Evolutionary conservation across 176 grass and related monocot genomes (phyloP), one percentile per base, ranked within the genome.

Genomic region (Oropetium thomaeum): DNA sequence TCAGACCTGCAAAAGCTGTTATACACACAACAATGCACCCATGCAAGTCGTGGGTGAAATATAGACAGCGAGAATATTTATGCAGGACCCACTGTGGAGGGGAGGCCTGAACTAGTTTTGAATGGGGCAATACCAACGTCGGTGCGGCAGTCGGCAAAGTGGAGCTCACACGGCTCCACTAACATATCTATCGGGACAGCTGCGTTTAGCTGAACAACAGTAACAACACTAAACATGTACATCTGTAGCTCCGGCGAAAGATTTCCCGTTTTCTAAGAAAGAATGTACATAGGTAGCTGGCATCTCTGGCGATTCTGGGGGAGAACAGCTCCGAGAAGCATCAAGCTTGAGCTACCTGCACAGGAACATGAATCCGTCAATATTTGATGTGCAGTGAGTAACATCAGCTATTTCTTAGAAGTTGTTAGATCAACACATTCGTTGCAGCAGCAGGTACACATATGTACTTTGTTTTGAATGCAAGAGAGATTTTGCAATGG

Each of bases 341-440:
- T 83, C 74, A 68, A 66, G 51, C 53, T 32, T 53, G 68, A 52
- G 40, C 60, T 61, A 83, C 43, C 80, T 79, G 75, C 62, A 9
- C 38, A 74, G 1, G 34, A 53, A 61, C 49, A 67, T 22, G 19
- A 5, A 12, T 16, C 64, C 14, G 57, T 81, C 67, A 71, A 71
- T 19, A 39, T 59, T 32, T 68, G 40, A 69, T 52, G 62, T 51
- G 22, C 51, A 48, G 23, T 23, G 10, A 34, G 63, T 6, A 4
- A 17, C 49, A 45, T 58, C 48, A 33, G 39, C 34, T n/a, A 53
- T 55, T 43, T 66, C 42, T 20, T 41, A 25, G n/a, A n/a, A n/a
- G 58, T 68, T 58, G 5, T 27, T 26, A 25, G 2, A 31, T 65
- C 19, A 31, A 64, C 14, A 2, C 54, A 25, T 65, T 14, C 16